Conservation (phyloP, 1,284 basidiomycete genomes). For the Ganoderma meredithae region DNA sequence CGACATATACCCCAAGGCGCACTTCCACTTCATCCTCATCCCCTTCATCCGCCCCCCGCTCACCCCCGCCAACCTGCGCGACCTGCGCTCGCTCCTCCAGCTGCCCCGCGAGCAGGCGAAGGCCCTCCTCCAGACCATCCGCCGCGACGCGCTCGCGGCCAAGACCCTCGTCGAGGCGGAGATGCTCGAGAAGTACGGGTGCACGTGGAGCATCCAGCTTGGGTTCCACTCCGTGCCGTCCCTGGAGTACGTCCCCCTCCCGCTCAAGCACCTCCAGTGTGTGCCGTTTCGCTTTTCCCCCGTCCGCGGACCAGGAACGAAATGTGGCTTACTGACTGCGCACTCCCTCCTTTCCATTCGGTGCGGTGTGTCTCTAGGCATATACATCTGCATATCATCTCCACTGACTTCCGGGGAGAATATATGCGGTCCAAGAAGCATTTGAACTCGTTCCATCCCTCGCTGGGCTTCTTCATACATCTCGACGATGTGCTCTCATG, state of each 20-base stretch:
- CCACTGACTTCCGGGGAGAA: constrained; percentile 79
- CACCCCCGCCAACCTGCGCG: constrained; percentile 54
- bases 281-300: constrained; percentile 12
- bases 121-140: constrained; percentile 57
- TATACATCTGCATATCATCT: constrained; percentile 88
- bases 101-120: constrained; percentile 62
- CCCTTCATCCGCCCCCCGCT: constrained; percentile 57
- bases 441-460: constrained; percentile 93
- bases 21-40: constrained; percentile 84
- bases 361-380: constrained; percentile 59
- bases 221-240: constrained; percentile 91
- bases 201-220: constrained; percentile 80
- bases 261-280: constrained; percentile 28
- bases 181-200: constrained; percentile 83
- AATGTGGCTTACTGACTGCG: constrained; percentile 10
- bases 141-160: constrained; percentile 65
- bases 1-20: constrained; percentile 88
- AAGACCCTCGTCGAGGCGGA: constrained; percentile 76
- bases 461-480: constrained; percentile 86
- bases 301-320: neutral
- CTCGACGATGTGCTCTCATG: constrained; percentile 79
- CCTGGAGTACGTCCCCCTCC: constrained; percentile 63
- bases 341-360: neutral
- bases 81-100: constrained; percentile 67
- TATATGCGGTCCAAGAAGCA: constrained; percentile 92